Base-by-base conservation (phyloP, 1,284 basidiomycete genomes). In the Leccinum angustisporum region DNA sequence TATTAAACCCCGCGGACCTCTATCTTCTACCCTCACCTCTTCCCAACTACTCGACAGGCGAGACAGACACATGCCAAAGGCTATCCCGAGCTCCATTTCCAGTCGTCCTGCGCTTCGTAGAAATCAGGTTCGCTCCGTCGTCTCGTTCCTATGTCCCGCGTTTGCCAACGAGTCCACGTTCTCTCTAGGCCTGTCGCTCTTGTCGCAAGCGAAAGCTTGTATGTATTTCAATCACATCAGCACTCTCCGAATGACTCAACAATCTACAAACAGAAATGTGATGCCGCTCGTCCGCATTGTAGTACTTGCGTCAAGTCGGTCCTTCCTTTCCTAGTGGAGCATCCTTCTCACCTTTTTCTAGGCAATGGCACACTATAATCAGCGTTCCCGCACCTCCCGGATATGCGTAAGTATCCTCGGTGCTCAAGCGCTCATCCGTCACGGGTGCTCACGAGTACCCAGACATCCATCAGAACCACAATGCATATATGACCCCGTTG, bases 141-240 rank as follows among this genome's bases (percentile, higher is more conserved):
- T 58, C 38, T 55, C 48, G 58, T 18, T 16, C 27, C 21, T 8
- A 52, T 52, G 16, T 52, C 51, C 25, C 51, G 10, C 55, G 40
- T 62, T 62, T 43, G 60, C 48, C 33, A 54, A 57, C 56, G 18
- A 56, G 34, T 58, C 38, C 30, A 54, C 36, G 33, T 31, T 58
- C n/a, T 57, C 52, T 50, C 54, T 63, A 92, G 89, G 90, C 91
- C 54, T 92, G 91, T 75, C 82, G 87, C 51, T 85, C 89, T 43
- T 92, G 90, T 76, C 85, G 91, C 64, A 91, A 87, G 74, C 81
- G 89, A 72, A 92, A 92, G 75, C 83, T 92, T 66, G 91, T 91
- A 73, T 67, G 85, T 77, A 16, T 11, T 60, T 55, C 34, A 33
- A 16, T 57, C 16, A 16, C 5, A 5, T 54, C 3, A 27, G 5